phyloP scores from a whole-genome alignment of 2,329 filamentous ascomycete genomes.

The Cadophora sp. region DNA sequence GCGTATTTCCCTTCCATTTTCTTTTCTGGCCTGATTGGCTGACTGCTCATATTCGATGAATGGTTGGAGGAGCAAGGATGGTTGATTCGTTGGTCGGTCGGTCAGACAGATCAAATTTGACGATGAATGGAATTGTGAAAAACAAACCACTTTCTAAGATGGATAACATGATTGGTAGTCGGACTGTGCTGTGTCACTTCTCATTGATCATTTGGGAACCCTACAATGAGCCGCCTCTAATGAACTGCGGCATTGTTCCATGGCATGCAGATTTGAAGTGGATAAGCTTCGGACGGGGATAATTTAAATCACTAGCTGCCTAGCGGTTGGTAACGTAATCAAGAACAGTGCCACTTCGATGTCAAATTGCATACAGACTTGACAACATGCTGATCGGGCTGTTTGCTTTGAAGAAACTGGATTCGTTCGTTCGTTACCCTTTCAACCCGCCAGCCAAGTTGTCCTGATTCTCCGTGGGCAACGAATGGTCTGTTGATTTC shows the following conservation, averaged over 20 bases:
- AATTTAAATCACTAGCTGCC: too few species aligned
- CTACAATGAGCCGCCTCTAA: background rate
- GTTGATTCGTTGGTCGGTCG: background rate
- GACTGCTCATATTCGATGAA: slow-evolving; percentile 6
- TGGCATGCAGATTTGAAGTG: too few species aligned
- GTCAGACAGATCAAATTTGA: background rate
- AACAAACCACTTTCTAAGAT: background rate
- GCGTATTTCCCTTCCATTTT: slow-evolving; percentile 6
- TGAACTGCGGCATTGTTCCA: background rate
- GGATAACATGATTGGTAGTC: background rate
- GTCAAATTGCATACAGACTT: too few species aligned
- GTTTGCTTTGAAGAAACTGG: background rate
- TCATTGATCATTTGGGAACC: background rate
- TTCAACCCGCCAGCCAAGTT: too few species aligned
- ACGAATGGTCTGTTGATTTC: slow-evolving; percentile 13
- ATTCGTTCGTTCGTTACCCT: too few species aligned
- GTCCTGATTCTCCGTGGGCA: too few species aligned
- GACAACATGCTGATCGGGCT: background rate
- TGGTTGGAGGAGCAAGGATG: slow-evolving; percentile 5
- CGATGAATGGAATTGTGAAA: slow-evolving; percentile 7
- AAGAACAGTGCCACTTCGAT: too few species aligned
- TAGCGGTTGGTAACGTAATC: too few species aligned
- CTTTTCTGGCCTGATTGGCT: background rate
- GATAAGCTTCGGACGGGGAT: too few species aligned
- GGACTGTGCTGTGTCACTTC: background rate